Evolutionary conservation across 2,329 filamentous ascomycete species (phyloP), one percentile per base, ranked within the genome.

Genomic region (Celoporthe dispersa): DNA sequence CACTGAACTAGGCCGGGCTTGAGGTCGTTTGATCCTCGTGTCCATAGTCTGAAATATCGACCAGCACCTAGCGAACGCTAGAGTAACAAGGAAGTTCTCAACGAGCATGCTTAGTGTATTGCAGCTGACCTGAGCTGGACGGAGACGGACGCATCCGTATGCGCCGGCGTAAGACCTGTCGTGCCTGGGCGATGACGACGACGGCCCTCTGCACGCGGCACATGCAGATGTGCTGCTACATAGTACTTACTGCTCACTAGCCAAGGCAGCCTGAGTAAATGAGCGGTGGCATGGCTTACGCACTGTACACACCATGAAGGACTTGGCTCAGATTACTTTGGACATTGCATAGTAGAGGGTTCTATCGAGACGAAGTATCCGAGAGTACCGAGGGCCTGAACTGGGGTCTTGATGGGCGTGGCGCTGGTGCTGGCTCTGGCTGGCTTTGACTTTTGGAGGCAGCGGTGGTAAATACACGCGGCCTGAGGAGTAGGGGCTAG

Each of bases 151-250:
- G 63, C 41, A 16, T 53, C n/a, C 33, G 48, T 16, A 28, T 16
- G 64, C 48, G 31, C 33, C 39, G 35, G 48, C 31, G 31, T 66
- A 33, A 9, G 12, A 35, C 2, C 7, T 39, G 33, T 9, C 11
- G 14, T 57, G 64, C 31, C 48, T 57, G 48, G 63, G 11, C n/a
- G 39, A 35, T 53, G 41, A 64, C 11, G 64, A 66, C 64, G 14
- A 65, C 33, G 37, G 16, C n/a, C n/a, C 53, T 57, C 44, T 31
- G 53, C 53, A 57, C 53, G 14, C 25, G 53, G 53, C 12, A 31
- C 53, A 16, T 33, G 12, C 25, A 31, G 53, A 16, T 16, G 25
- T 57, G 53, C 28, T 57, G 31, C 14, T 48, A 33, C 12, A 16
- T 51, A 35, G 44, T n/a, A n/a, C 22, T 48, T 35, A 35, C 35